phyloP scores from a whole-genome alignment of 2,329 filamentous ascomycete genomes.

The Chrysoporthe puriensis region DNA sequence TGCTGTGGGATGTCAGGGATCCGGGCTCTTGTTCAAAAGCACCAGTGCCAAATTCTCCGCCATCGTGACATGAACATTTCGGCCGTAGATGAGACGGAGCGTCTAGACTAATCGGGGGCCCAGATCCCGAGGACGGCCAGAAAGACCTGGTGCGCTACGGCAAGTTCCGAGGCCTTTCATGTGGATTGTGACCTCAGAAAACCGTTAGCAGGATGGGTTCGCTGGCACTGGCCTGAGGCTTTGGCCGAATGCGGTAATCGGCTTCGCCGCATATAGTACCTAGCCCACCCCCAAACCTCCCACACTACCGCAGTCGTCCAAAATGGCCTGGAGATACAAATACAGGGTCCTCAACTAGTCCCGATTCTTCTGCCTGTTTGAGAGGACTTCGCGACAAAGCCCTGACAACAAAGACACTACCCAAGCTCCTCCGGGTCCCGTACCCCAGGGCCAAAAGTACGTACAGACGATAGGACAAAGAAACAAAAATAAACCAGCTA shows the following conservation, averaged over 20 bases:
- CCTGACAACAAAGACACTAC: slow-evolving; percentile 28
- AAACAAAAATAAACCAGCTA: slow-evolving; percentile 29
- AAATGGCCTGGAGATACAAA: slow-evolving; percentile 29
- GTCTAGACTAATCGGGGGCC: slow-evolving; percentile 2
- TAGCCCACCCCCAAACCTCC: slow-evolving; percentile 21
- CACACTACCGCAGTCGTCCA: slow-evolving; percentile 19
- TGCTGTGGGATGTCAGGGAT: slow-evolving; percentile 14
- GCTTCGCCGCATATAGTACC: slow-evolving; percentile 28
- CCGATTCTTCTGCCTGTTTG: slow-evolving; percentile 20
- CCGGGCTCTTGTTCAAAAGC: not conserved
- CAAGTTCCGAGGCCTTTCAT: slow-evolving; percentile 18
- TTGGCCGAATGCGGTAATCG: slow-evolving; percentile 30
- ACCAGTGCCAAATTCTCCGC: slow-evolving; percentile 14
- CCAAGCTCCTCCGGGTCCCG: slow-evolving; percentile 20
- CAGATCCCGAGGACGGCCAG: slow-evolving; percentile 15
- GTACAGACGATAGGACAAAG: slow-evolving; percentile 27
- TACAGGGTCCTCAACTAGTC: slow-evolving; percentile 24
- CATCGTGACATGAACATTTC: slow-evolving; percentile 25
- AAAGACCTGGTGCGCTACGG: slow-evolving; percentile 25
- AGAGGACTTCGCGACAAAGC: slow-evolving; percentile 16
- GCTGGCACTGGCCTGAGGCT: slow-evolving; percentile 20
- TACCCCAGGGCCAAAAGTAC: slow-evolving; percentile 27
- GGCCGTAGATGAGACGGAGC: slow-evolving; percentile 5
- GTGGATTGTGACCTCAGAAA: slow-evolving; percentile 4
- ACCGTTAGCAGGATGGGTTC: slow-evolving; percentile 26